Conservation (phyloP, 2,329 filamentous ascomycete species). For the Coniochaeta prunicola region DNA sequence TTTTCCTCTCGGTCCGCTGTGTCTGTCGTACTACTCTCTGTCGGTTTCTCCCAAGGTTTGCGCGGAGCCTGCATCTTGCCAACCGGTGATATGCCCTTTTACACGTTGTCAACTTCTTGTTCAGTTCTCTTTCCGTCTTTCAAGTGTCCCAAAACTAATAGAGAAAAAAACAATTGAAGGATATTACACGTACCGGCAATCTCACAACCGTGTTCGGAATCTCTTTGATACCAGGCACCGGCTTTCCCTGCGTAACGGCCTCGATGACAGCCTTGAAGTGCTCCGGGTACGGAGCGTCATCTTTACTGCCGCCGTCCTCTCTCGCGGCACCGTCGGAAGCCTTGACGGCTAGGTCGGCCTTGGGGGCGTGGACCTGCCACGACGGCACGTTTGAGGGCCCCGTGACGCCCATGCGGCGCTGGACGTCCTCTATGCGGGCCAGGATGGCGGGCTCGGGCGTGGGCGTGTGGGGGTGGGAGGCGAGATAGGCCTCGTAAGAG, state of each 20-base stretch:
- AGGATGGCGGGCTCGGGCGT: conserved; percentile 14
- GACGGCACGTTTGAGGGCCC: conserved; percentile 26
- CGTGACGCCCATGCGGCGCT: conserved; percentile 12
- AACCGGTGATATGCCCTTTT: conserved; percentile 38
- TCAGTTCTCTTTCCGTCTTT: not conserved
- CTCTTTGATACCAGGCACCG: conserved; percentile 79
- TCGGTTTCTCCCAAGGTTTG: conserved; percentile 73
- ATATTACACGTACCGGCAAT: conserved; percentile 49
- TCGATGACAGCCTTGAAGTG: conserved; percentile 82
- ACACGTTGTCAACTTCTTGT: not conserved
- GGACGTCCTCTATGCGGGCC: conserved; percentile 14
- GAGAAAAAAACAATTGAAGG: not conserved
- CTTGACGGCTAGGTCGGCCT: conserved; percentile 37
- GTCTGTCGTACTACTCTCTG: not conserved
- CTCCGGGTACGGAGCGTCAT: conserved; percentile 63
- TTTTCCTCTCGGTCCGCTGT: not conserved
- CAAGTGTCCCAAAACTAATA: not conserved
- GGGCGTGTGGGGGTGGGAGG: not conserved
- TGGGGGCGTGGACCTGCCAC: conserved; percentile 45
- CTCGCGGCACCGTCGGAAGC: conserved; percentile 19
- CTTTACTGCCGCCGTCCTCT: conserved; percentile 10
- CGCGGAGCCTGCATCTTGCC: conserved; percentile 39
- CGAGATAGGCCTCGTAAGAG: conserved; percentile 11
- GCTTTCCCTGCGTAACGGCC: conserved; percentile 73
- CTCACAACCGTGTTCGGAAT: conserved; percentile 74